These are phyloP conservation scores for Talaromyces trachyspermus DNA, from an alignment of 495 filamentous ascomycete species.

Conservation along the genomic window DNA sequence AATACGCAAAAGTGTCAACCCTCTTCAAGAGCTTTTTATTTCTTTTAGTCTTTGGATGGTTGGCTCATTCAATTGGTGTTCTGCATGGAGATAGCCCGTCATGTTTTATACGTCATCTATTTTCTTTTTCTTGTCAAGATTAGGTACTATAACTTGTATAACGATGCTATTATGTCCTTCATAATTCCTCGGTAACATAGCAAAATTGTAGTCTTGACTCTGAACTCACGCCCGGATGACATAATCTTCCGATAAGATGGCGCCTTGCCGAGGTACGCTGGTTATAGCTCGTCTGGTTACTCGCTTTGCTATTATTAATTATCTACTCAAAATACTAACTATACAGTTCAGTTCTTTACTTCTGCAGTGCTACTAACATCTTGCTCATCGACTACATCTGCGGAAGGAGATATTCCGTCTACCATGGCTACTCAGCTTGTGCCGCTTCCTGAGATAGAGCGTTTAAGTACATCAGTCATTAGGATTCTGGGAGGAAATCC, in stretches of 20 bases:
- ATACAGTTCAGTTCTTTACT: too few species aligned
- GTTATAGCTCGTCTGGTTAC: background rate
- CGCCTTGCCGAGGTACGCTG: constrained; percentile 9
- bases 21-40: constrained; percentile 35
- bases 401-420: too few species aligned
- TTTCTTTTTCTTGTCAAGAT: constrained; percentile 25
- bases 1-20: too few species aligned
- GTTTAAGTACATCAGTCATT: constrained; percentile 58
- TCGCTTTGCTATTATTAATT: too few species aligned
- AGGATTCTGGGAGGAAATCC: constrained; percentile 78
- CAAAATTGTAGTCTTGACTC: too few species aligned
- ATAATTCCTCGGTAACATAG: too few species aligned
- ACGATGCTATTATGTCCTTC: constrained; percentile 4
- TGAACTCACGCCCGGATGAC: background rate
- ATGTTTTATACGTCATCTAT: constrained; percentile 31
- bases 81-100: constrained; percentile 41
- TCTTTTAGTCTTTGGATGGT: constrained; percentile 26
- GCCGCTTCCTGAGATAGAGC: constrained; percentile 55
- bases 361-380: too few species aligned
- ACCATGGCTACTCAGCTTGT: constrained; percentile 41
- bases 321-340: background rate
- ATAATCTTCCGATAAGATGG: constrained; percentile 7
- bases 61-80: constrained; percentile 16
- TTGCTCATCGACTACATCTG: too few species aligned
- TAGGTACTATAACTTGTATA: constrained; percentile 24